Base-by-base conservation (phyloP, 139 green algal species). In the Nannochloris sp. region DNA sequence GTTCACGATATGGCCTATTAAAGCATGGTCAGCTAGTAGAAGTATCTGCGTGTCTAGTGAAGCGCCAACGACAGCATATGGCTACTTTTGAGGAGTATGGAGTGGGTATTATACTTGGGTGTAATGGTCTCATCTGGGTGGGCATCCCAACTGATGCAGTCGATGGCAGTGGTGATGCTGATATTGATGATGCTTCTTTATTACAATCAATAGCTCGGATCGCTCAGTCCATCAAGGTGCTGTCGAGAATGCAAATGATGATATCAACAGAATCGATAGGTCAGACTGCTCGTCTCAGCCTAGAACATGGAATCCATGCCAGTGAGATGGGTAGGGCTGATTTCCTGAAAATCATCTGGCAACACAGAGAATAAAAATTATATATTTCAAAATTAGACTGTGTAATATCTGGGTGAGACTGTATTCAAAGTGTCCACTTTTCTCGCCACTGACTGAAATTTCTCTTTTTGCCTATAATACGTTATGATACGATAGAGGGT, bases 41-140 rank as follows among this genome's bases (percentile, higher is more conserved):
- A 11, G 80, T 95, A 2, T 74, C 83, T 0, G 67, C 83, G 5
- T 79, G 67, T 11, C 77, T 95, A 6, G 76, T 96, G 12, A 87
- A 85, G 58, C 80, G 89, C 9, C 85, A 95, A 61, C 86, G 85
- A 61, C 81, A 87, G 56, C 89, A 96, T 63, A 93, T 95, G 62
- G 66, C 77, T 26, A 61, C 55, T 6, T 67, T 95, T 5, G 66
- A 82, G 28, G 68, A 49, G 11, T 48, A 76, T 11, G 82, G 70
- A 74, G 76, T 94, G 11, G 74, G 85, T 40, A 26, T 94, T 14
- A 90, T 95, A 28, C 66, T 94, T 23, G 89, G 89, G 4, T 82
- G 76, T 71, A 94, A 95, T 62, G 89, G 89, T 2, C 63, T 82
- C 3, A 67, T 96, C 0, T 96, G 88, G 89, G 77, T 95, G 26